Conservation (phyloP, 2,329 filamentous ascomycete genomes). For the Verticillium albo-atrum region DNA sequence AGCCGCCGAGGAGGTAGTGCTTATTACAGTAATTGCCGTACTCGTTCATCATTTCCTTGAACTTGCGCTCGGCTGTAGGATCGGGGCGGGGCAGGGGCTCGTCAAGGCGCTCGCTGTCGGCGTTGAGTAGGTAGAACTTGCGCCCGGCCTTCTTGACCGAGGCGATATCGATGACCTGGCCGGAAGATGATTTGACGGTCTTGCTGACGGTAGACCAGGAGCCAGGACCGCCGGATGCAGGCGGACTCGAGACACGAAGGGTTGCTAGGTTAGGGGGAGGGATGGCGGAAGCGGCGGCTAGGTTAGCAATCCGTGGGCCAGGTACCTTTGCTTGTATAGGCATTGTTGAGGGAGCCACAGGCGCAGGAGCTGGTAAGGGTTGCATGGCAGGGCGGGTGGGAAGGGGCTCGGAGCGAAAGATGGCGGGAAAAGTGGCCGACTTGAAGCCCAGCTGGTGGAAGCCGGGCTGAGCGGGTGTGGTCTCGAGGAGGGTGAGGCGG, state of each 20-base stretch:
- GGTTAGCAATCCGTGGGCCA: not conserved
- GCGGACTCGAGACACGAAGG: not conserved
- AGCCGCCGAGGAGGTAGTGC: slow-evolving; percentile 14
- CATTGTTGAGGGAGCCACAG: not conserved
- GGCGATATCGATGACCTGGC: slow-evolving; percentile 21
- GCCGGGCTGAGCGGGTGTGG: slow-evolving; percentile 22
- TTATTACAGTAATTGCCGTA: slow-evolving; percentile 16
- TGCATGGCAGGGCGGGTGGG: slow-evolving; percentile 3
- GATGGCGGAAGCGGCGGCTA: not conserved
- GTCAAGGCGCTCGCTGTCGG: slow-evolving; percentile 24
- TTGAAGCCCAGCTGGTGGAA: slow-evolving; percentile 23
- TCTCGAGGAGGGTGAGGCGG: slow-evolving; percentile 26
- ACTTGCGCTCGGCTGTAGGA: slow-evolving; percentile 9
- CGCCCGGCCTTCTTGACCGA: slow-evolving; percentile 15
- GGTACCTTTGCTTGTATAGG: not conserved
- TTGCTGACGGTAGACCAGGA: slow-evolving; percentile 18
- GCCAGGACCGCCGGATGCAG: not conserved
- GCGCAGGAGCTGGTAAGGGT: not conserved
- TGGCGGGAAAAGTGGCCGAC: slow-evolving; percentile 17
- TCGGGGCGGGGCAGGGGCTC: slow-evolving; percentile 18
- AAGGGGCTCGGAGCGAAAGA: slow-evolving; percentile 25
- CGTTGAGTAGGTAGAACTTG: slow-evolving; percentile 23
- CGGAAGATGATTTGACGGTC: not conserved
- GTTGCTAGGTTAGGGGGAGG: not conserved
- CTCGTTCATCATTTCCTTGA: slow-evolving; percentile 12